These are phyloP conservation scores for Gentiana macrophylla DNA, from an alignment of 257 asterid genomes.

Conservation along the genomic window DNA sequence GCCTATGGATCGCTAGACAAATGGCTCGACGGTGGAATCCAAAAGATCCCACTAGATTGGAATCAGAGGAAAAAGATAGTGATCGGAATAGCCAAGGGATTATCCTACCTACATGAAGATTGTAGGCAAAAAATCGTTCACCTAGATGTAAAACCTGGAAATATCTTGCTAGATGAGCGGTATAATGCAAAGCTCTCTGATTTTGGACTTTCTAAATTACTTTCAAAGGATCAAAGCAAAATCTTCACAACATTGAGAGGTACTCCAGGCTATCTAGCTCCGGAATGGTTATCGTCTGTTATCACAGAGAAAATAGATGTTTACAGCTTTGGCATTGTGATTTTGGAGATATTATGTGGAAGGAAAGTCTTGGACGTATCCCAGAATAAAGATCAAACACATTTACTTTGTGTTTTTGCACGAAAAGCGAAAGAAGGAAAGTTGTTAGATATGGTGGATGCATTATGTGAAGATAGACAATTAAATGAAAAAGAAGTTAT, in stretches of 20 bases:
- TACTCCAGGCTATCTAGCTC: slow-evolving; percentile 21
- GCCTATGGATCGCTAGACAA: no score
- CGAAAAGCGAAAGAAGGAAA: slow-evolving; percentile 4
- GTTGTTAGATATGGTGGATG: slow-evolving; percentile 13
- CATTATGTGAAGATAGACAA: slow-evolving; percentile 10
- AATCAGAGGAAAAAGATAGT: slow-evolving; percentile 8
- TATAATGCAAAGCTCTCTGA: slow-evolving; percentile 16
- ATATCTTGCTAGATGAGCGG: slow-evolving; percentile 14
- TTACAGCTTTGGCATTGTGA: slow-evolving; percentile 17
- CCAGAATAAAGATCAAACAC: slow-evolving; percentile 2
- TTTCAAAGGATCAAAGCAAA: no score
- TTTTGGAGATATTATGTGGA: slow-evolving; percentile 15
- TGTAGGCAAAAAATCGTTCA: slow-evolving; percentile 17
- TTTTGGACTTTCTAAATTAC: neutral
- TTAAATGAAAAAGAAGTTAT: slow-evolving; percentile 5
- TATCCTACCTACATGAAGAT: slow-evolving; percentile 24
- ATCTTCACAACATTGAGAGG: slow-evolving; percentile 10
- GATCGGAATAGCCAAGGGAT: slow-evolving; percentile 12
- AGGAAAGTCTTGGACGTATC: slow-evolving; percentile 14
- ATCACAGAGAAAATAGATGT: slow-evolving; percentile 16
- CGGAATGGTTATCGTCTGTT: slow-evolving; percentile 11
- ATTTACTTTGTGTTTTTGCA: slow-evolving; percentile 10
- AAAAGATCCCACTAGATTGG: no score
- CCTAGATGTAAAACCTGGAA: slow-evolving; percentile 21
- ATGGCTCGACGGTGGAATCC: no score